Conservation (phyloP, 2,329 filamentous ascomycete species). For the Arthrinium puccinioides region DNA sequence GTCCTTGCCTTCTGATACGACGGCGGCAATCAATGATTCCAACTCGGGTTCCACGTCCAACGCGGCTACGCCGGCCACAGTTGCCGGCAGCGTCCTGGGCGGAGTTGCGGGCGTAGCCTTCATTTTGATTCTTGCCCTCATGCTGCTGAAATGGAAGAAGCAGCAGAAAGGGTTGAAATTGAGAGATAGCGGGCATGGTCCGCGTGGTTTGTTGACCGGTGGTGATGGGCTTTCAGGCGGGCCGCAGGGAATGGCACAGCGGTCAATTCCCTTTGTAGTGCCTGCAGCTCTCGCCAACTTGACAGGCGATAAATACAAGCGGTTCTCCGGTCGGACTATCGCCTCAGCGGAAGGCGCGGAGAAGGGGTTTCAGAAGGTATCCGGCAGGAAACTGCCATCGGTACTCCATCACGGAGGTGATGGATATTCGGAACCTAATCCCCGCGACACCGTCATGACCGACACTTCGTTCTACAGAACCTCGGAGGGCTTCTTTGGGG, state of each 20-base stretch:
- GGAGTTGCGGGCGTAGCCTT: constrained; percentile 52
- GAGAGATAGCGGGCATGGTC: constrained; percentile 26
- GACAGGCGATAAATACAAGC: constrained; percentile 30
- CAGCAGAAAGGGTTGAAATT: constrained; percentile 32
- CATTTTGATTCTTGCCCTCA: constrained; percentile 44
- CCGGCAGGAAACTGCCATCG: constrained; percentile 57
- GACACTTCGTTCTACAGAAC: constrained; percentile 46
- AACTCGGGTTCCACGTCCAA: constrained; percentile 12
- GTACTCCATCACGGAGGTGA: constrained; percentile 56
- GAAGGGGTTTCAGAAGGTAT: constrained; percentile 56
- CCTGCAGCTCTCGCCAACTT: constrained; percentile 41
- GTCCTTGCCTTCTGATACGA: constrained; percentile 15
- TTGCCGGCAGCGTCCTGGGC: constrained; percentile 52
- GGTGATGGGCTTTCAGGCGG: constrained; percentile 17
- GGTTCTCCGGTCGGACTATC: constrained; percentile 20
- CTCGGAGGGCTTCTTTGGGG: constrained; percentile 36
- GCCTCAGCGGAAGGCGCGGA: constrained; percentile 35
- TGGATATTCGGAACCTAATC: constrained; percentile 47
- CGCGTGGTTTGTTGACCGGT: constrained; percentile 22
- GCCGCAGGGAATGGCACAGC: constrained; percentile 35
- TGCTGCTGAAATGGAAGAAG: constrained; percentile 50
- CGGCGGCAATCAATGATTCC: constrained; percentile 9
- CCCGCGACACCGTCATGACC: constrained; percentile 34
- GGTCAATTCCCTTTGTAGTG: constrained; percentile 36
- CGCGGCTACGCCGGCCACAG: constrained; percentile 20